Percentiles rank a stretch among this genome's conserved stretches.
These are phyloP conservation scores for Xanthoconium purpureum DNA, from an alignment of 768 basidiomycete species.

Conservation along the genomic window DNA sequence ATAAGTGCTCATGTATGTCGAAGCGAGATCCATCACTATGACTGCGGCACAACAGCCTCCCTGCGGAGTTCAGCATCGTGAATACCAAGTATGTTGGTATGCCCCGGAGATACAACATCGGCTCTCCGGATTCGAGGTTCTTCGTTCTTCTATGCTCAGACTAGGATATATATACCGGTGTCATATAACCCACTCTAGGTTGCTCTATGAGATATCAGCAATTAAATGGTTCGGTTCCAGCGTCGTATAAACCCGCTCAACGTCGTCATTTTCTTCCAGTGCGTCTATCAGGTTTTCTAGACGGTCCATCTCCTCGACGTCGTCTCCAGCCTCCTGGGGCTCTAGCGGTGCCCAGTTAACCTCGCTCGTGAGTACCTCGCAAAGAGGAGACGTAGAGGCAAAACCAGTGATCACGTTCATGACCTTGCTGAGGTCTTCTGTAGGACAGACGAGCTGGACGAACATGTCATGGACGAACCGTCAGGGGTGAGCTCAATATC, in stretches of 20 bases:
- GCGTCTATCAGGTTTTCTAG: slow-evolving; percentile 47
- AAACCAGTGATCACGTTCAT: slow-evolving; percentile 33
- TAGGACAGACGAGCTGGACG: slow-evolving; percentile 44
- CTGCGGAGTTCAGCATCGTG: background rate
- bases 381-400: slow-evolving; percentile 25
- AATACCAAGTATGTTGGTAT: background rate
- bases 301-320: slow-evolving; percentile 33
- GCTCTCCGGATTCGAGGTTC: background rate
- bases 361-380: slow-evolving; percentile 47
- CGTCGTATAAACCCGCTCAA: slow-evolving; percentile 57
- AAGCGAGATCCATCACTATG: background rate
- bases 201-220: slow-evolving; percentile 20
- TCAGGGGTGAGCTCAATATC: background rate
- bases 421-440: slow-evolving; percentile 38
- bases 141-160: background rate
- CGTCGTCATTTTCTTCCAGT: slow-evolving; percentile 58
- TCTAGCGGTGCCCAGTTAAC: slow-evolving; percentile 55
- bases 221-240: slow-evolving; percentile 33
- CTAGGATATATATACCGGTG: background rate
- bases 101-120: background rate
- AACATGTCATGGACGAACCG: background rate
- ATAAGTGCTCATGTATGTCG: background rate
- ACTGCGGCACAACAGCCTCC: background rate
- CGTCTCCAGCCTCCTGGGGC: slow-evolving; percentile 34
- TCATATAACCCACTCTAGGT: background rate